Conservation (phyloP, 441 rosid species). For the Arabidopsis hybrid region DNA sequence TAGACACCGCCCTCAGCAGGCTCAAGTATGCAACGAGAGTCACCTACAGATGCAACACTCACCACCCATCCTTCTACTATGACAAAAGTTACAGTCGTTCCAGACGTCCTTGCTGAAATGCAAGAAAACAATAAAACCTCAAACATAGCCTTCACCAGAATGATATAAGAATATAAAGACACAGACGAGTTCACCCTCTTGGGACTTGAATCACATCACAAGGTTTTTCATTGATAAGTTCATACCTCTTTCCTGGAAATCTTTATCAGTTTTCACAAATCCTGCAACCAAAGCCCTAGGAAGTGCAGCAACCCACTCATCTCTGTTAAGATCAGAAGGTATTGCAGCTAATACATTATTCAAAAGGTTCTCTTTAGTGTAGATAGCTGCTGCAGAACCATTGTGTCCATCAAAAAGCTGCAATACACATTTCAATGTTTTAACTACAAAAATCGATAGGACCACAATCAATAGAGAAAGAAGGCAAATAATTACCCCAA, state of each 20-base stretch:
- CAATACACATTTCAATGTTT: slow-evolving; percentile 27
- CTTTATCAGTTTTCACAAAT: slow-evolving; percentile 98
- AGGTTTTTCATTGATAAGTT: not conserved
- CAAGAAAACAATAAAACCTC: slow-evolving; percentile 15
- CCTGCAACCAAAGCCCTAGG: slow-evolving; percentile 99
- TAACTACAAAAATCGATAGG: not conserved
- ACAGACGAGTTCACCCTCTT: not conserved
- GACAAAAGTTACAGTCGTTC: slow-evolving; percentile 94
- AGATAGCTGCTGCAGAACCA: slow-evolving; percentile 96
- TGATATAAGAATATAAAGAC: not conserved
- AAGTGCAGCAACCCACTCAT: slow-evolving; percentile 92
- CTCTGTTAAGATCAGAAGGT: slow-evolving; percentile 89
- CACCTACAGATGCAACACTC: slow-evolving; percentile 99
- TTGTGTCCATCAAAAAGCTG: slow-evolving; percentile 99
- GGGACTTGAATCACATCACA: not conserved
- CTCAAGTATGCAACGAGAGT: slow-evolving; percentile 96
- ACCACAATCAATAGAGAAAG: not conserved
- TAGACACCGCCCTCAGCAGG: slow-evolving; percentile 91
- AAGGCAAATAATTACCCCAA: slow-evolving; percentile 61
- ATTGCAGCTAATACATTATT: slow-evolving; percentile 82
- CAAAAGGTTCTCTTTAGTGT: slow-evolving; percentile 91
- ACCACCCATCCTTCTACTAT: slow-evolving; percentile 92
- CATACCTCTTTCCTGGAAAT: slow-evolving; percentile 85
- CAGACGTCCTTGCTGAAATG: slow-evolving; percentile 84
- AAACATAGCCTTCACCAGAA: slow-evolving; percentile 28